These are phyloP conservation scores for Symbiodinium natans DNA, from an alignment of 73 alveolate species.

Conservation along the genomic window DNA sequence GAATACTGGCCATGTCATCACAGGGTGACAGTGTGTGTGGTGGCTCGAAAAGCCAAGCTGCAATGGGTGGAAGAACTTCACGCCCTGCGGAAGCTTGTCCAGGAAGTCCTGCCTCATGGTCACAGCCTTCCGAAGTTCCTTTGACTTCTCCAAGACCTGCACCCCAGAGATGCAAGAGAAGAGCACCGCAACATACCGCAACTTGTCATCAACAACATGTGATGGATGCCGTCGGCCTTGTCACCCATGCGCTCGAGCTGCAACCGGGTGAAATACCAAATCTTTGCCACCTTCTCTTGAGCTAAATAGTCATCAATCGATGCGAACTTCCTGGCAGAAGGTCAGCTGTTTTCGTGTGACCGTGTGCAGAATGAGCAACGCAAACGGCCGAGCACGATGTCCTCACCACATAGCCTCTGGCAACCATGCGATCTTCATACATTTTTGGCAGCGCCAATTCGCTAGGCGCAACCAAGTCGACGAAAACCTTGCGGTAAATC, in stretches of 20 bases:
- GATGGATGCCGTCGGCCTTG: conserved; percentile 70
- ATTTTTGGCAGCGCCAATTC: conserved; percentile 87
- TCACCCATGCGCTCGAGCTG: conserved; percentile 94
- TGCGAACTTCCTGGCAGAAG: conserved; percentile 51
- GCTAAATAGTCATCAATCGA: conserved; percentile 89
- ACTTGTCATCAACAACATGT: too few species aligned
- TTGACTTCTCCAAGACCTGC: conserved; percentile 83
- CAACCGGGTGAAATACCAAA: conserved; percentile 92
- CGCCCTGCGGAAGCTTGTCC: conserved; percentile 47
- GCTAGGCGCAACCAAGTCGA: conserved; percentile 69
- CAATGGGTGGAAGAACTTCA: conserved; percentile 84
- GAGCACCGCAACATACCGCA: background rate
- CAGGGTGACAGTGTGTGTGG: background rate
- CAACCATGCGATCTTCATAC: conserved; percentile 92
- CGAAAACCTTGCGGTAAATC: conserved; percentile 88
- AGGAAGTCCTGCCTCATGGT: conserved; percentile 81
- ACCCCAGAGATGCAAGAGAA: background rate
- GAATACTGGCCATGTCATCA: too few species aligned
- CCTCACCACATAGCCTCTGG: conserved; percentile 88
- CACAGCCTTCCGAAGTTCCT: conserved; percentile 86
- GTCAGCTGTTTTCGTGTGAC: background rate
- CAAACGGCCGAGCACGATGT: background rate
- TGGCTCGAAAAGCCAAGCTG: too few species aligned
- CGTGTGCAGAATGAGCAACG: background rate
- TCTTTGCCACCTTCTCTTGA: conserved; percentile 91